Percentiles rank a stretch among this genome's conserved stretches.
phyloP scores from a whole-genome alignment of 2,329 filamentous ascomycete genomes.

The Apiospora saccharicola region DNA sequence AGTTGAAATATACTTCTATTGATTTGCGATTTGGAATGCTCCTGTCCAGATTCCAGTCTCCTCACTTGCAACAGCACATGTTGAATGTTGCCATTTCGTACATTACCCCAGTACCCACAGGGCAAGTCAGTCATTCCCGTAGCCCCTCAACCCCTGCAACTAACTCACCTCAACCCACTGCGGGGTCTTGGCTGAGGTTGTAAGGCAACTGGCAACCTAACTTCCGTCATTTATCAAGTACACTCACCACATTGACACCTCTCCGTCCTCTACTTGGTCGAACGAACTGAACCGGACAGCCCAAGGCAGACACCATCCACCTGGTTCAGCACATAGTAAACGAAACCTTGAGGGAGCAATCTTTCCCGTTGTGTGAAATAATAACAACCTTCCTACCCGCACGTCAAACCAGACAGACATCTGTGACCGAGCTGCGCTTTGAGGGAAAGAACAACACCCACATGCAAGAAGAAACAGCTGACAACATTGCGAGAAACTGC shows the following conservation, averaged over 20 bases:
- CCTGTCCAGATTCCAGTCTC: neutral
- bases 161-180: conserved; percentile 11
- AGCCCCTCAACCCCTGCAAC: conserved; percentile 7
- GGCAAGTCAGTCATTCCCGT: neutral
- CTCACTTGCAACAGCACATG: neutral
- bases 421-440: neutral
- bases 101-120: conserved; percentile 20
- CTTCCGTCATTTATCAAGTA: conserved; percentile 4
- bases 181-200: conserved; percentile 19
- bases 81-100: neutral
- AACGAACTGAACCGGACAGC: neutral
- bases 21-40: neutral
- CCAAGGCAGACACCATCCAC: conserved; percentile 16
- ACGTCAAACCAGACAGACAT: conserved; percentile 11
- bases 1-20: neutral
- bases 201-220: conserved; percentile 17
- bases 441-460: conserved; percentile 13
- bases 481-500: neutral
- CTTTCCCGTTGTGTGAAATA: conserved; percentile 1
- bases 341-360: conserved; percentile 18
- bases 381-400: neutral
- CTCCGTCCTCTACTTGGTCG: conserved; percentile 4
- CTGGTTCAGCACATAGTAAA: neutral
- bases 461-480: neutral
- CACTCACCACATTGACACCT: conserved; percentile 5